Evolutionary conservation across 1,284 basidiomycete species (phyloP), one percentile per base, ranked within the genome.

Genomic region (Kwoniella shivajii): DNA sequence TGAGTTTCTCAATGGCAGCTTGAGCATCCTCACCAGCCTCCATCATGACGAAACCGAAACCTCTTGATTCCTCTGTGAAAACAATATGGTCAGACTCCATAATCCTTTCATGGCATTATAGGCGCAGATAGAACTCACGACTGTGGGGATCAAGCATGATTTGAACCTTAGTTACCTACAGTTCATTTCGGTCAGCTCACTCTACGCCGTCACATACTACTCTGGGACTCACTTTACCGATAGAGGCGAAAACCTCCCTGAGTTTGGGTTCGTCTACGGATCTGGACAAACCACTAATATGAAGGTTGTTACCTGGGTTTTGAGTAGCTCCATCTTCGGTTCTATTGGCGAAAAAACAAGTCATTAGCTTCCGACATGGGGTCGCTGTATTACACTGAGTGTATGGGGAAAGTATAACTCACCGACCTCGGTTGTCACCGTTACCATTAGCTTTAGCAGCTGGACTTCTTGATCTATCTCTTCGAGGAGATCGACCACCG

Each of bases 21-120:
- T 94, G 89, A 5, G 94, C 95, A 70, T 96, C 93, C 66, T 92
- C 90, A 39, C 71, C 76, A 34, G 84, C 84, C 74, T 92, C 90
- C 87, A 95, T 94, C 55, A 92, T 97, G 71, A 99, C 95, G 78
- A 99, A 99, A 42, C 92, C 95, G 69, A 99, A 98, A 36, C 94
- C 95, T 72, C 95, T 90, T 54, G 92, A 93, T 73, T 97, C 94
- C 69, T 70, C 74, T 76, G 53, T 1, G 13, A 6, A 33, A 13
- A n/a, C 14, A 16, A n/a, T 26, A 26, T 6, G 10, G 26, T 42
- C 41, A 42, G 27, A n/a, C 50, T 51, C 29, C 34, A n/a, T 2
- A 42, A 18, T 22, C 16, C 18, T 31, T 11, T 34, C 38, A 22
- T 22, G n/a, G 22, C 22, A 27, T 27, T 34, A 16, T 26, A 4